Evolutionary conservation across 1,284 basidiomycete genomes (phyloP).

Genomic region (Rhodotorula sp.): DNA sequence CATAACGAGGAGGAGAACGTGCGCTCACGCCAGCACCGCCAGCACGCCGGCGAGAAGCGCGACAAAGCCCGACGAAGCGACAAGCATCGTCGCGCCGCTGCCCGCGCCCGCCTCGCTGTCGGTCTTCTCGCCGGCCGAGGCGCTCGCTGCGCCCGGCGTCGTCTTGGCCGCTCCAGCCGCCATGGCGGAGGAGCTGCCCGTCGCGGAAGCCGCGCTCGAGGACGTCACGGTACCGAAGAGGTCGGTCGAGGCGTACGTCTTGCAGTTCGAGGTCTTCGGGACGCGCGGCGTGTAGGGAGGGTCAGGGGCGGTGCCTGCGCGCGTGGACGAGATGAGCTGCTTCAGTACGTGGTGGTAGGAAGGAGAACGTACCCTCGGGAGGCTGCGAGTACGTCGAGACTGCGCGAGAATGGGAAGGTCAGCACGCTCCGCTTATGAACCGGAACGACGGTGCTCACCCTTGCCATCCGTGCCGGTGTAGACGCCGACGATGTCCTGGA

Average conservation of each 20-base stretch:
- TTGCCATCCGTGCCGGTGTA: conserved; percentile 51
- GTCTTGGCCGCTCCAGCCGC: background rate
- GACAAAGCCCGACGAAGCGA: background rate
- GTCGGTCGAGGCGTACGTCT: conserved; percentile 59
- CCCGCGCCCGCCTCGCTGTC: background rate
- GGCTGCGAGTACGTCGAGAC: conserved; percentile 47
- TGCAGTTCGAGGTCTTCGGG: conserved; percentile 66
- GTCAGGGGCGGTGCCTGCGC: background rate
- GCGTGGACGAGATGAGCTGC: too few species aligned
- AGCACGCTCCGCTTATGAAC: background rate
- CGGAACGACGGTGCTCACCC: background rate
- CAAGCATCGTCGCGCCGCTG: background rate
- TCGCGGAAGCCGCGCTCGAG: conserved; percentile 4
- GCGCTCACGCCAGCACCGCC: conserved; percentile 3
- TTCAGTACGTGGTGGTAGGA: background rate
- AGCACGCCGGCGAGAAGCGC: background rate
- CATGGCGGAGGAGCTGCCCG: background rate
- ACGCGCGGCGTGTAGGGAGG: conserved; percentile 62
- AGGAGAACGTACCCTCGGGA: conserved; percentile 48
- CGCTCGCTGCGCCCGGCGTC: too few species aligned
- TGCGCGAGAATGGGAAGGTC: background rate
- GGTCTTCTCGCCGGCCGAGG: background rate
- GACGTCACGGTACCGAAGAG: conserved; percentile 55
- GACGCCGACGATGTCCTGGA: conserved; percentile 63
- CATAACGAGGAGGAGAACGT: too few species aligned